Percentiles rank a stretch among this genome's conserved stretches.
Evolutionary conservation across 768 basidiomycete genomes (phyloP).

Genomic region (Psilocybe subaeruginosa): DNA sequence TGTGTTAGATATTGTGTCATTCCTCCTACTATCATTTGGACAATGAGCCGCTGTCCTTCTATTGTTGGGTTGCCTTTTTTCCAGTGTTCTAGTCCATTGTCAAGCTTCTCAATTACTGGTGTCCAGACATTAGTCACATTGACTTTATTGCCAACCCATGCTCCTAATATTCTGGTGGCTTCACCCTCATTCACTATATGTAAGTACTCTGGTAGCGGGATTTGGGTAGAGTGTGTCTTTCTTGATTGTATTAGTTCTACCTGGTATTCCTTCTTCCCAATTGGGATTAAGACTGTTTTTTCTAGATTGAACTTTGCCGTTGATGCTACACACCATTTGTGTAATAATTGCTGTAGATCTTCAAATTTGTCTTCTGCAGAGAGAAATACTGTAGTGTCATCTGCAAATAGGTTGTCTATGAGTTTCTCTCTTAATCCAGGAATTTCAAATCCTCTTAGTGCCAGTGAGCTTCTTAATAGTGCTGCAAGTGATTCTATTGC

Average conservation of each 20-base stretch:
- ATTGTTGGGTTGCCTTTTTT: constrained; percentile 17
- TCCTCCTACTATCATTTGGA: constrained; percentile 24
- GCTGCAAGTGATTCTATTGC: constrained; percentile 41
- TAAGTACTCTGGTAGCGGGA: constrained; percentile 20
- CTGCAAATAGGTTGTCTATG: constrained; percentile 37
- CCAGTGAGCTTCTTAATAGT: constrained; percentile 28
- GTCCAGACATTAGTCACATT: constrained; percentile 26
- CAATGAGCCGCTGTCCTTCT: constrained; percentile 20
- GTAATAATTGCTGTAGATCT: constrained; percentile 30
- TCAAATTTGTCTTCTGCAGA: constrained; percentile 27
- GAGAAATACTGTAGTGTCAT: constrained; percentile 42
- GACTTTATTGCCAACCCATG: constrained; percentile 32
- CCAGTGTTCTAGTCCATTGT: constrained; percentile 24
- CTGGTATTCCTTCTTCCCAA: constrained; percentile 28
- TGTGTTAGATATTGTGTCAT: constrained; percentile 27
- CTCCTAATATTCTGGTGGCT: constrained; percentile 33
- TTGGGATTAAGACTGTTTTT: constrained; percentile 44
- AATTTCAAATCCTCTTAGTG: constrained; percentile 26
- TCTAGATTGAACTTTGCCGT: constrained; percentile 41
- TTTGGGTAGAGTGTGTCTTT: constrained; percentile 1
- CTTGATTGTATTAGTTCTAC: constrained; percentile 6
- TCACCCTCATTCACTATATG: constrained; percentile 34
- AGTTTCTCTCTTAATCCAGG: constrained; percentile 20
- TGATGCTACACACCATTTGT: constrained; percentile 41
- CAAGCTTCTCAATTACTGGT: constrained; percentile 27